Base-by-base conservation (phyloP, 192 early-diverging fungal genomes). In the Coemansia reversa region DNA sequence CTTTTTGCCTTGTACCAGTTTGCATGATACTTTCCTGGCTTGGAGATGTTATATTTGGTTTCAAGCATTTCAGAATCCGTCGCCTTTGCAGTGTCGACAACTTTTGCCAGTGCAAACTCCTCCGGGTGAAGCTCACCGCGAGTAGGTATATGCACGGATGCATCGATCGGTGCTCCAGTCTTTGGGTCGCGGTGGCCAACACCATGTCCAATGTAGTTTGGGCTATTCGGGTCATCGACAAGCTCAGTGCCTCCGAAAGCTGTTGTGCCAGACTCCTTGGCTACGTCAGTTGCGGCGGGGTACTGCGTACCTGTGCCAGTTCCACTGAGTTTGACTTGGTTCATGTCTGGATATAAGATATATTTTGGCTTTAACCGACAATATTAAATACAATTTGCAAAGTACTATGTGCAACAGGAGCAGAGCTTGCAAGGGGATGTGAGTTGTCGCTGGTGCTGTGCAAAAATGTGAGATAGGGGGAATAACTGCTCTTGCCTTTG, bases 261-360 rank as follows among this genome's bases (percentile, higher is more conserved):
- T 4, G 57, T 69, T 7, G 55, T 63, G 50, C 79, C 73, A 4
- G 62, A 35, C 53, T 81, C 78, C 60, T 81, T 81, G 52, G 78
- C 78, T n/a, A 72, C 66, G 63, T 81, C 78, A 4, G 70, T 81
- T n/a, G 78, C 78, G 20, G 78, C 78, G 24, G 78, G 78, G 39
- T 69, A 62, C 30, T 55, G 66, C 50, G 78, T 81, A 20, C 78
- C 78, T 3, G 65, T 72, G 45, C 78, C 78, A 11, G 78, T 81
- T 11, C 78, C 78, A 30, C 51, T 58, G 11, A 75, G 20, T 1
- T 64, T 70, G 42, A 9, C 55, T 52, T 35, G 19, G 33, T 14
- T 24, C 61, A 62, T 62, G 20, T 18, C 27, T 23, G 3, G 20
- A 16, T 54, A 29, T 0, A 4, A 54, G 23, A 29, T 29, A 4